Base-by-base conservation (phyloP, 2,329 filamentous ascomycete genomes). In the Xylariales sp. region DNA sequence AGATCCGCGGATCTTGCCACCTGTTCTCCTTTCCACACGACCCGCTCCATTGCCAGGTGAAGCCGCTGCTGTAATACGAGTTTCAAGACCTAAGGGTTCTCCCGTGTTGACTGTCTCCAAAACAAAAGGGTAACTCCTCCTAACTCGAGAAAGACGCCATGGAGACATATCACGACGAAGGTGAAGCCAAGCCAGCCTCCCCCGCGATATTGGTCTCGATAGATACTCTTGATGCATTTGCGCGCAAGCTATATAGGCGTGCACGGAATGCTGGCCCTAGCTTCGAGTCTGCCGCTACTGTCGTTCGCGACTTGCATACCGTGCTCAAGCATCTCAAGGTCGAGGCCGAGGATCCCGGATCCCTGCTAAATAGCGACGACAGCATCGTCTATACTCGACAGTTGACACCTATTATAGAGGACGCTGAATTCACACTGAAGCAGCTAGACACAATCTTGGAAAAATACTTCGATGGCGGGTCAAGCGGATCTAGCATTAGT, bases 271-370 rank as follows among this genome's bases (percentile, higher is more conserved):
- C 84, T 2, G 82, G 83, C 16, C 78, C 81, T 2, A 81, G 84
- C 49, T 86, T 88, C 65, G 80, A 81, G 62, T 81, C 85, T 52
- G 81, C 87, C 54, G 82, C 85, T 14, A 75, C 78, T 14, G 83
- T 84, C 43, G 83, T 90, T 46, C 84, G 83, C 62, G 81, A 81
- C 50, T 80, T 91, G 48, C 84, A 90, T 71, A 83, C 83, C 5
- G 84, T 85, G 12, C 80, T 90, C 6, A 85, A 86, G 62, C 85
- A 89, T 72, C 80, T 90, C 32, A 86, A 85, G 62, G 81, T 83
- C 69, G 88, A 90, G 78, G 83, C 84, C 46, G 83, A 86, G 69
- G 87, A 88, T 71, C 80, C 82, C 1, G 85, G 86, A 71, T 89
- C 88, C 9, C 79, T 85, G 10, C 80, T 90, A 16, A 86, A 86